Base-by-base conservation (phyloP, 257 asterid species). In the Fraxinus anomala region DNA sequence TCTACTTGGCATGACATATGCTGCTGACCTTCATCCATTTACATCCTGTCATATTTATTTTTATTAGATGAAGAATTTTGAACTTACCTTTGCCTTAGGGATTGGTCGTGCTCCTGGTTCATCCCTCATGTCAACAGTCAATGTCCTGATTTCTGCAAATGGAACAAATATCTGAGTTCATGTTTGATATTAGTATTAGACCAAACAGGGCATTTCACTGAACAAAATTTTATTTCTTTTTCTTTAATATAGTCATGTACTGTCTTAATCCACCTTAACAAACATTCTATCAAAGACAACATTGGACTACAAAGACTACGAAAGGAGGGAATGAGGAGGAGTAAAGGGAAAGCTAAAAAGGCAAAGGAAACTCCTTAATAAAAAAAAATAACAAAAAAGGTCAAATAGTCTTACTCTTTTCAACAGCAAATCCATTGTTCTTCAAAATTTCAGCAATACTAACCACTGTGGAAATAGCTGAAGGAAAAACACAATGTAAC, bases 401-500 rank as follows among this genome's bases (percentile, higher is more conserved):
- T 6, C 17, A 42, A 39, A 39, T 63, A 63, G 9, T 23, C 92
- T 86, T 80, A 91, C 97, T 91, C 73, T 80, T 91, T 82, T 90
- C 93, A 82, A 89, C 83, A 8, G 93, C 96, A 61, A 90, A 89
- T 47, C 96, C 96, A 68, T 85, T 86, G 90, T 91, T 89, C 91
- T 91, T 91, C 16, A 91, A 63, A 77, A 91, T 91, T 81, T 91
- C 97, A 36, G 94, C 94, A 76, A 91, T 83, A 19, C 91, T 87
- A 47, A 91, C 96, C 73, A 91, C 96, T 68, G 94, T 89, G 10
- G 94, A 85, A 70, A 91, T 91, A 63, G 96, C 92, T 89, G 91
- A 54, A 80, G 26, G 70, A 76, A 82, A 66, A 63, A 82, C 16
- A 19, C 2, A 3, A 71, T 6, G 21, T 8, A 37, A 74, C 75